A percentile compares a stretch with the other conserved stretches of the same genome.
These are phyloP conservation scores for Pleurotus tuoliensis DNA, from an alignment of 768 basidiomycete genomes.

Conservation along the genomic window DNA sequence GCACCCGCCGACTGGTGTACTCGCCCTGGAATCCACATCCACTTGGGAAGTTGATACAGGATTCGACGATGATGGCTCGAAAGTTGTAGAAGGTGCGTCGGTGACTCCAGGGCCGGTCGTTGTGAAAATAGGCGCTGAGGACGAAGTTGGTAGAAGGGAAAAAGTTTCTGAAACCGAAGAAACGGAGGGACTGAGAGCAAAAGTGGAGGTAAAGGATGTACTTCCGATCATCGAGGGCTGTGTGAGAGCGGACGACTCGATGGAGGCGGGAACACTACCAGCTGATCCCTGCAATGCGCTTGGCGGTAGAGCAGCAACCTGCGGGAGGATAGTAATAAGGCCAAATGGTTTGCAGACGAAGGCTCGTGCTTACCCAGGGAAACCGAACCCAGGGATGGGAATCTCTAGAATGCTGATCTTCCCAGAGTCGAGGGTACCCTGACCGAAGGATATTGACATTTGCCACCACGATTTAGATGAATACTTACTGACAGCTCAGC, in stretches of 20 bases:
- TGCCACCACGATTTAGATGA: too few relatives aligned
- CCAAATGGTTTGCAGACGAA: neutral
- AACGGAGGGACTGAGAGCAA: too few relatives aligned
- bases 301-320: neutral
- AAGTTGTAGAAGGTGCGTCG: neutral
- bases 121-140: neutral
- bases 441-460: too few relatives aligned
- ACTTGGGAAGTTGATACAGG: neutral
- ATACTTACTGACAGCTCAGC: too few relatives aligned
- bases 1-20: slow-evolving; percentile 23
- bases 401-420: slow-evolving; percentile 34
- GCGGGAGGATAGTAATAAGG: too few relatives aligned
- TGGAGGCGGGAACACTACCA: neutral
- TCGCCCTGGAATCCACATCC: neutral
- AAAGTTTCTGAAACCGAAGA: neutral
- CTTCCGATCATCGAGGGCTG: neutral
- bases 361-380: slow-evolving; percentile 38
- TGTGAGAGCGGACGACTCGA: neutral
- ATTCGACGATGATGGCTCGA: neutral
- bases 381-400: slow-evolving; percentile 44
- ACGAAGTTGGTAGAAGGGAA: neutral
- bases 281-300: neutral
- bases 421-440: slow-evolving; percentile 40
- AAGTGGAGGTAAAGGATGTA: too few relatives aligned
- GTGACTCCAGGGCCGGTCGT: neutral